Evolutionary conservation across 2,329 filamentous ascomycete genomes (phyloP).

Genomic region (Aspergillus sp.): DNA sequence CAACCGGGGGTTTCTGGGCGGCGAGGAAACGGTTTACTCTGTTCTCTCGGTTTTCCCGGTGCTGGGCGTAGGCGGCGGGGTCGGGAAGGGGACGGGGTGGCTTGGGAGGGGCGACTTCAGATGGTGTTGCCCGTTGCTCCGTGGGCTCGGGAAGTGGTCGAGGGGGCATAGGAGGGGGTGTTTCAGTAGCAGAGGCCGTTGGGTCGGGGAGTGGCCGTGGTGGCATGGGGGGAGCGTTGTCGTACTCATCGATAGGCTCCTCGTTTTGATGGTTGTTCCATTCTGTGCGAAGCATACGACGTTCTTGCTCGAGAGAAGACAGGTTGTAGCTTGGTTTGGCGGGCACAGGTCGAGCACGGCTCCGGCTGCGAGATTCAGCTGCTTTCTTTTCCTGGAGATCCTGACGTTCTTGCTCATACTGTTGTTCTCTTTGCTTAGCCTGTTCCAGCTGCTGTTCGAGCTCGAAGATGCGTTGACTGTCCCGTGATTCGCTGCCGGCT

Average conservation of each 20-base stretch:
- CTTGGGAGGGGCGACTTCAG: slow-evolving; percentile 19
- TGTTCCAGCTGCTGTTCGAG: slow-evolving; percentile 69
- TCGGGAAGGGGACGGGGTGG: slow-evolving; percentile 42
- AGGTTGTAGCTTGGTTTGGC: slow-evolving; percentile 47
- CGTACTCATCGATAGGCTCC: slow-evolving; percentile 3
- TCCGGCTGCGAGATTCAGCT: slow-evolving; percentile 19
- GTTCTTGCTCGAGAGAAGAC: slow-evolving; percentile 58
- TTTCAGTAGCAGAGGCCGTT: slow-evolving; percentile 5
- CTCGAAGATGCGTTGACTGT: slow-evolving; percentile 69
- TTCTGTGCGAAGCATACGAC: slow-evolving; percentile 54
- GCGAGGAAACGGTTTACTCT: slow-evolving; percentile 54
- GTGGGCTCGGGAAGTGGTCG: slow-evolving; percentile 27
- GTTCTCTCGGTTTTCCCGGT: slow-evolving; percentile 24
- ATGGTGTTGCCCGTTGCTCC: slow-evolving; percentile 7
- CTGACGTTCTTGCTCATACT: slow-evolving; percentile 59
- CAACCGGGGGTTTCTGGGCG: slow-evolving; percentile 48
- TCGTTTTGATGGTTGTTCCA: slow-evolving; percentile 44
- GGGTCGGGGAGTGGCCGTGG: slow-evolving; percentile 6
- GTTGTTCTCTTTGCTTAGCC: slow-evolving; percentile 62
- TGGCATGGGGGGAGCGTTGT: slow-evolving; percentile 2
- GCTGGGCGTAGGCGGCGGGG: slow-evolving; percentile 32
- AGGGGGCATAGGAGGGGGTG: slow-evolving; percentile 20
- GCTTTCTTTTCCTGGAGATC: slow-evolving; percentile 34
- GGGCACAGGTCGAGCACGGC: slow-evolving; percentile 26
- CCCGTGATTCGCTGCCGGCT: slow-evolving; percentile 44